Conservation (phyloP, 768 basidiomycete genomes). For the Amanita polypyramis region DNA sequence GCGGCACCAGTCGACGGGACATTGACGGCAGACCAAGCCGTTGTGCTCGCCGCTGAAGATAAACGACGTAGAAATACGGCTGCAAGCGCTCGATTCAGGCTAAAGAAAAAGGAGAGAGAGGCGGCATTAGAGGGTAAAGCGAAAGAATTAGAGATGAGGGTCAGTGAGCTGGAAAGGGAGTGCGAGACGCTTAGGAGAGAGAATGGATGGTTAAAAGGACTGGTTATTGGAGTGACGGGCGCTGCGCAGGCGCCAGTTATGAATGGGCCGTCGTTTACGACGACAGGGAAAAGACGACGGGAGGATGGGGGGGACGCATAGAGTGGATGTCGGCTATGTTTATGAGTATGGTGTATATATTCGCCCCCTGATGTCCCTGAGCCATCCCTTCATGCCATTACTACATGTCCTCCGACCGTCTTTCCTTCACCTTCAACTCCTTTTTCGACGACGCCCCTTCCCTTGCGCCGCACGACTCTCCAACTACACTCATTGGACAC, state of each 20-base stretch:
- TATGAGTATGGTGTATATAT: background rate
- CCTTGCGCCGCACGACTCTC: background rate
- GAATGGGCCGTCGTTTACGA: constrained; percentile 9
- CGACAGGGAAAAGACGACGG: constrained; percentile 19
- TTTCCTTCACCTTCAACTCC: background rate
- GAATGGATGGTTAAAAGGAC: constrained; percentile 87
- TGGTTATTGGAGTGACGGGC: constrained; percentile 83
- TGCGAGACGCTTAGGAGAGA: constrained; percentile 82
- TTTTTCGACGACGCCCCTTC: background rate
- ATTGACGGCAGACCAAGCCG: constrained; percentile 9
- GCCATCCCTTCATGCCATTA: too few species aligned
- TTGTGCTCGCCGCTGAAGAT: constrained; percentile 61
- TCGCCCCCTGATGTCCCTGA: background rate
- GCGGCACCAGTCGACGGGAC: constrained; percentile 21
- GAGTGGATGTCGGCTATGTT: background rate
- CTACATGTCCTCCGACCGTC: background rate
- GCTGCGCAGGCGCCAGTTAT: constrained; percentile 35
- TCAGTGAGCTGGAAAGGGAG: constrained; percentile 79
- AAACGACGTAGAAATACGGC: constrained; percentile 92
- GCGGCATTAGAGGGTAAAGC: constrained; percentile 76
- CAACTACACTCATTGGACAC: constrained; percentile 4
- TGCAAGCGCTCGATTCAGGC: constrained; percentile 84
- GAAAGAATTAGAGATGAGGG: constrained; percentile 74
- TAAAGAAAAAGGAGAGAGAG: constrained; percentile 96
- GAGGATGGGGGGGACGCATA: constrained; percentile 16